Evolutionary conservation across 169 alveolate species (phyloP), one percentile per base, ranked within the genome.

Genomic region (Cryptosporidium tyzzeri): DNA sequence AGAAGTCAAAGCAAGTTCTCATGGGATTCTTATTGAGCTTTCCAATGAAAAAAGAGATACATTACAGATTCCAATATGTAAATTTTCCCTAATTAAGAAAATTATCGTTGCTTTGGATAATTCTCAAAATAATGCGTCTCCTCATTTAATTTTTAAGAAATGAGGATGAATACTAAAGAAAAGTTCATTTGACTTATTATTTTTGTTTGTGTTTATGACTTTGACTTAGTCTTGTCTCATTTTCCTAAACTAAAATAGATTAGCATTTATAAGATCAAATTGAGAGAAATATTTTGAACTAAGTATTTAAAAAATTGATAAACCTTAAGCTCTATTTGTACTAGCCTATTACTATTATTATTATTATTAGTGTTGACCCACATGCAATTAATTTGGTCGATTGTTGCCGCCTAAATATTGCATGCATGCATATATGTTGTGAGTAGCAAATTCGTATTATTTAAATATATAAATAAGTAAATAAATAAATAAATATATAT

Each of bases 1-100:
- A 29, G 73, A 59, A 80, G 65, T 80, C 9, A 80, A 65, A 65
- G 80, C 89, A 23, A 80, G 89, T 26, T 80, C 89, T 62, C 89
- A 80, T 26, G 89, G 89, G 9, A 39, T 80, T 26, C 39, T 80
- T 7, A 80, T 80, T 26, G 86, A 73, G 37, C 44, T 73, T 31
- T 51, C 71, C 3, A 37, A 73, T 21, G 70, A 73, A 26, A 73
- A 73, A 21, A 73, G 53, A 53, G 86, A 73, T 12, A 31, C 86
- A 23, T 50, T 80, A 3, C 89, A 80, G 45, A 80, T 80, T 12
- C 89, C 89, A 12, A 65, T 65, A 10, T 80, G 89, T 62, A 62
- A 39, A 59, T 80, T 62, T 62, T 62, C 73, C 7, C 16, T 62
- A 37, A 80, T 80, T 48, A 80, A 33, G 33, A 74, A 65, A 1